phyloP scores from a whole-genome alignment of 1,284 basidiomycete species.

The Heterobasidion parviporum region DNA sequence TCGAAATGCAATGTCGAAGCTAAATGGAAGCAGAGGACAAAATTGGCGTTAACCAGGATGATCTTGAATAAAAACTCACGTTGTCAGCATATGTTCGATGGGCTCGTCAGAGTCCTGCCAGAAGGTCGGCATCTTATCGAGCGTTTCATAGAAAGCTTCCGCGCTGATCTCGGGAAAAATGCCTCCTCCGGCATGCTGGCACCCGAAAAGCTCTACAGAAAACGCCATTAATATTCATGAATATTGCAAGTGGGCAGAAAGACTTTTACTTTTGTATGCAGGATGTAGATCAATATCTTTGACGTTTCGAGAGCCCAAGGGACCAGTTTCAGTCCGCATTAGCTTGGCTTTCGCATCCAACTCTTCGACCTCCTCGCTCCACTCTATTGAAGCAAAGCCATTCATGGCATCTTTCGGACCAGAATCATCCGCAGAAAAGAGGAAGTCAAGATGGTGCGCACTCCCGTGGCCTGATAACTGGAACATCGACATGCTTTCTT shows the following conservation, averaged over 20 bases:
- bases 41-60: background rate
- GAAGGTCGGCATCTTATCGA: conserved; percentile 45
- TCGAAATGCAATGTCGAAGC: conserved; percentile 54
- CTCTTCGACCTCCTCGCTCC: conserved; percentile 33
- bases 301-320: conserved; percentile 34
- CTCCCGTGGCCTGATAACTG: conserved; percentile 41
- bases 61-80: conserved; percentile 24
- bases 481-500: conserved; percentile 29
- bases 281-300: conserved; percentile 38
- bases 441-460: conserved; percentile 35
- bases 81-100: conserved; percentile 47
- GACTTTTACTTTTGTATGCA: conserved; percentile 42
- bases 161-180: conserved; percentile 20
- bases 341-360: conserved; percentile 18
- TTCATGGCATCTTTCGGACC: background rate
- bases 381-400: conserved; percentile 18
- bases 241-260: background rate
- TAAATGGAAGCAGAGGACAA: conserved; percentile 17
- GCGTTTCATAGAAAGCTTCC: conserved; percentile 33
- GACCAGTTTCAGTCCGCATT: conserved; percentile 29
- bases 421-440: conserved; percentile 9
- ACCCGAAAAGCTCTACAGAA: conserved; percentile 22
- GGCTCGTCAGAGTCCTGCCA: conserved; percentile 43
- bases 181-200: conserved; percentile 19
- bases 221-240: background rate